A percentile compares a stretch with the other conserved stretches of the same genome.
phyloP scores from a whole-genome alignment of 106 monocot species.

The Agapanthus africanus region DNA sequence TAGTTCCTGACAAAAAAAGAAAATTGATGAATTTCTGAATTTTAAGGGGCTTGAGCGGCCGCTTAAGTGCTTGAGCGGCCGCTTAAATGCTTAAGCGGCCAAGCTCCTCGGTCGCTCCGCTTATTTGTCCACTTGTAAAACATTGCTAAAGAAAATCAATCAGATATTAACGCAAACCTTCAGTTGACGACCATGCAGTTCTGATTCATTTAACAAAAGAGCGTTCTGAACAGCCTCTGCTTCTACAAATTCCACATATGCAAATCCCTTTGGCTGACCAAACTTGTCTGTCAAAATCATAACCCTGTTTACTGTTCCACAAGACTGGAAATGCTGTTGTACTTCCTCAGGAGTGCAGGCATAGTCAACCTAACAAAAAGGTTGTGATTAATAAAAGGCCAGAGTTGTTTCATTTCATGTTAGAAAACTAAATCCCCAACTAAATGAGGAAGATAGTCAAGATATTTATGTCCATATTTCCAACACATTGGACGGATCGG shows the following conservation, averaged over 20 bases:
- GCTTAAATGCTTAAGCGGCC: too few species aligned
- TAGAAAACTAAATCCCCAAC: too few species aligned
- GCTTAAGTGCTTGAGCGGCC: too few species aligned
- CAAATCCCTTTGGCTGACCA: conserved; percentile 61
- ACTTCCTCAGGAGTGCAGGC: conserved; percentile 55
- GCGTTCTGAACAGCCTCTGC: conserved; percentile 58
- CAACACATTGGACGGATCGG: too few species aligned
- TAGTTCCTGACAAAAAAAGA: too few species aligned
- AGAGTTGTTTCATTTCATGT: too few species aligned
- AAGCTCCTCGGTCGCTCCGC: too few species aligned
- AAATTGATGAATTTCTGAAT: background rate
- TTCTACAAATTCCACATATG: conserved; percentile 64
- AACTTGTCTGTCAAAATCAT: conserved; percentile 54
- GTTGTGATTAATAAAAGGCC: background rate
- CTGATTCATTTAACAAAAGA: conserved; percentile 44
- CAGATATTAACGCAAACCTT: conserved; percentile 25
- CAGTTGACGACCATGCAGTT: conserved; percentile 51
- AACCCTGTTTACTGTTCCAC: conserved; percentile 49
- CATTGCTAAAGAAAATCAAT: too few species aligned
- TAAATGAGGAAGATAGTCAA: too few species aligned
- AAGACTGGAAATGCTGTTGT: conserved; percentile 60
- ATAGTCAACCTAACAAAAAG: conserved; percentile 40
- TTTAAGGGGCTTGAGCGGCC: too few species aligned
- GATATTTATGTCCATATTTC: too few species aligned
- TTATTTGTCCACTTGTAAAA: too few species aligned